Conservation (phyloP, 148 eudicot species). For the Spergularia bocconei region DNA sequence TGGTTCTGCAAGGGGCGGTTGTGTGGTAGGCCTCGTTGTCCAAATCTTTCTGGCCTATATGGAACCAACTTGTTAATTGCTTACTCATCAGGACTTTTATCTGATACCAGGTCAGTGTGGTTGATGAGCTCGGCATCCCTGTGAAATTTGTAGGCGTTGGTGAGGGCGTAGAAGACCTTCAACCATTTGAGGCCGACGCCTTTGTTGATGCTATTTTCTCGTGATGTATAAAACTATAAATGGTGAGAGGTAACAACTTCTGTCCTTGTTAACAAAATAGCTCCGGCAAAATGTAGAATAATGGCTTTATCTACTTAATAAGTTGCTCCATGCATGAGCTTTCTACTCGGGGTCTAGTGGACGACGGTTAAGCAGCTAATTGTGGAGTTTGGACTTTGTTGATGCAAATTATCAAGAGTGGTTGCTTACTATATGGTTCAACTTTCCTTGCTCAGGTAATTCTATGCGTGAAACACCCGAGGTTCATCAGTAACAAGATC, state of each 20-base stretch:
- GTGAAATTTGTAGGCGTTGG: slow-evolving; percentile 99
- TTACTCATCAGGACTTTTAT: background rate
- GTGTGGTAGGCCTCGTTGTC: slow-evolving; percentile 61
- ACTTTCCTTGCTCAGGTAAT: too few species aligned
- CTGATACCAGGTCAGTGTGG: slow-evolving; percentile 78
- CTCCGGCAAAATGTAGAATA: background rate
- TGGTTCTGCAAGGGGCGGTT: slow-evolving; percentile 99
- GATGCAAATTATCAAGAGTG: too few species aligned
- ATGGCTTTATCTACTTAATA: background rate
- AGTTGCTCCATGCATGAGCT: background rate
- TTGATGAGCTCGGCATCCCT: slow-evolving; percentile 95
- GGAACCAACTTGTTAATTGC: background rate
- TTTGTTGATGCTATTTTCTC: slow-evolving; percentile 87
- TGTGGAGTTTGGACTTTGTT: too few species aligned
- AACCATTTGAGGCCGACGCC: slow-evolving; percentile 87
- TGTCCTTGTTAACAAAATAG: background rate
- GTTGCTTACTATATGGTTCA: too few species aligned
- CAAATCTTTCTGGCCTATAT: background rate
- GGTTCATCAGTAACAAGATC: too few species aligned
- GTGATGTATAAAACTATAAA: slow-evolving; percentile 29
- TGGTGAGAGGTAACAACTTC: slow-evolving; percentile 15
- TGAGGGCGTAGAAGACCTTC: slow-evolving; percentile 95
- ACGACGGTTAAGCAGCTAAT: too few species aligned
- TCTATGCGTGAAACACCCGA: too few species aligned
- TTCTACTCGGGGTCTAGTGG: background rate